Evolutionary conservation across 352 stramenopile species (phyloP).

Genomic region (Phytopythium vexans): DNA sequence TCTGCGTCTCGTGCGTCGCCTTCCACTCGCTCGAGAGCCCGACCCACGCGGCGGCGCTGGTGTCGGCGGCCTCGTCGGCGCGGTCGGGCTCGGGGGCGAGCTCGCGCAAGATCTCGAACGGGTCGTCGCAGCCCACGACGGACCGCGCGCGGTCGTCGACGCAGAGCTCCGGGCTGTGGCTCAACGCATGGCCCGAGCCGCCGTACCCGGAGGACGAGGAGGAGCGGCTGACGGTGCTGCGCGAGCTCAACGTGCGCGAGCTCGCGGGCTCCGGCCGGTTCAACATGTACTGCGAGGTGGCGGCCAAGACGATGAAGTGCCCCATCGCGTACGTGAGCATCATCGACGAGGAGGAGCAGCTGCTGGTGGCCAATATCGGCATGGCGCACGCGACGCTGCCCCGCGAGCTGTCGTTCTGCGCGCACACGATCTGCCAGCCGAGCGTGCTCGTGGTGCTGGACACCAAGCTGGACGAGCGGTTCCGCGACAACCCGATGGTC

Average conservation of each 20-base stretch:
- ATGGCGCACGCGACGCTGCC: constrained; percentile 80
- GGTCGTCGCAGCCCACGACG: constrained; percentile 34
- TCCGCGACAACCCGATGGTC: constrained; percentile 87
- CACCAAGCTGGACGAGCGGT: constrained; percentile 82
- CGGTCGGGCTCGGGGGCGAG: not conserved
- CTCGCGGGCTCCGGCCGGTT: constrained; percentile 75
- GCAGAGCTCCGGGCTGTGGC: constrained; percentile 59
- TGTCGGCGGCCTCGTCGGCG: constrained; percentile 26
- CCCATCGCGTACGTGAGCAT: constrained; percentile 86
- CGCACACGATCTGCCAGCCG: constrained; percentile 81
- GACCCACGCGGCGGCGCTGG: constrained; percentile 34
- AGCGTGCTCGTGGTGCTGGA: constrained; percentile 81
- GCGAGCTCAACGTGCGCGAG: constrained; percentile 76
- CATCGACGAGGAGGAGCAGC: constrained; percentile 81
- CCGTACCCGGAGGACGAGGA: constrained; percentile 79
- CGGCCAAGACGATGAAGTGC: constrained; percentile 86
- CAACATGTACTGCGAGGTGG: constrained; percentile 87
- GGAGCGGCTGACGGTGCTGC: constrained; percentile 67
- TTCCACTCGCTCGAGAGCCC: constrained; percentile 82
- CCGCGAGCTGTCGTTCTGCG: constrained; percentile 81
- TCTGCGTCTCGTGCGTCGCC: constrained; percentile 81
- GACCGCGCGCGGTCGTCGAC: constrained; percentile 42
- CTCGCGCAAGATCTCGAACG: constrained; percentile 6
- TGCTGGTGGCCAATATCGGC: constrained; percentile 81
- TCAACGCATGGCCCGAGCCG: constrained; percentile 81